Evolutionary conservation across 179 eudicot species (phyloP), one percentile per base, ranked within the genome.

Genomic region (Corrigiola litoralis): DNA sequence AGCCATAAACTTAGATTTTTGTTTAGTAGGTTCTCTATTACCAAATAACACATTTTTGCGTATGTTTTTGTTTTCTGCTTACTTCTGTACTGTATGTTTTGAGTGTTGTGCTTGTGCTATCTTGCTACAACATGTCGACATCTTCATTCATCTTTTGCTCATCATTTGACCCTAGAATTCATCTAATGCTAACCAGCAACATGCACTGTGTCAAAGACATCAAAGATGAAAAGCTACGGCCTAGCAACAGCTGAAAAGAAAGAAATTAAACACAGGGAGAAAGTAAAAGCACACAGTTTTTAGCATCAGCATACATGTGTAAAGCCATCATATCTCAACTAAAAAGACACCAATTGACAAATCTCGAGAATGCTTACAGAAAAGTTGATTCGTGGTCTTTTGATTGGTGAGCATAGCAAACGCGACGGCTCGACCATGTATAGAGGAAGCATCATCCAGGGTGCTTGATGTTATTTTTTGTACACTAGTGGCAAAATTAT

Each of bases 371-470:
- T 20, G 0, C 28, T 53, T 10, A 12, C 11, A 6, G 31, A 20
- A 38, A 38, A 59, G 40, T 29, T 40, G 10, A 17, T 0, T 5
- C 7, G 25, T 33, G 27, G 14, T 24, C 21, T 20, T 17, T 47
- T 48, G 31, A 69, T 69, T 69, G 61, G 67, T n/a, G 20, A 36
- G 2, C 14, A 24, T 4, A 42, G 57, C 41, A 63, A 44, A 70
- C 68, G 74, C 74, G 74, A 70, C 40, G 60, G 27, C 58, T 70
- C 74, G 74, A 53, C 61, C 74, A 63, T 63, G 74, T 70, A 70
- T 61, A 69, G 67, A 61, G 67, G 73, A 42, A 36, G 49, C n/a
- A 38, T 37, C 58, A 28, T 27, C 58, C 65, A 40, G 34, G 53
- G 70, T 66, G 42, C 27, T 28, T 7, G 20, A 23, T 50, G 41